Conservation (phyloP, 768 basidiomycete species). For the Mycena polygramma region DNA sequence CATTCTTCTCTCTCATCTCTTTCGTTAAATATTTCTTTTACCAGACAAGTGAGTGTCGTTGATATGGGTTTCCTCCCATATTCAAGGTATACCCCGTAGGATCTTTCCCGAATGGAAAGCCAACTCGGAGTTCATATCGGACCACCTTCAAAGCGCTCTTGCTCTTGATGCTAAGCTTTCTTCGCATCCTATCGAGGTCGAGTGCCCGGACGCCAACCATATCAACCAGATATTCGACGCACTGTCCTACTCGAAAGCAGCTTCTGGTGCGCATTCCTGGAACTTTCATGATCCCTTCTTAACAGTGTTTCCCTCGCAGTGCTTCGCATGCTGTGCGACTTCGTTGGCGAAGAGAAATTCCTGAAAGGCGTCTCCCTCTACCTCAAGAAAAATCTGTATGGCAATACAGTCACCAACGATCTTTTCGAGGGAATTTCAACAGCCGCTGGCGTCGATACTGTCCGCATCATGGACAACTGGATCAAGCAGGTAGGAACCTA, state of each 20-base stretch:
- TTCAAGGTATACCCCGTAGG: conserved; percentile 48
- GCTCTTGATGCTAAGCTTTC: conserved; percentile 86
- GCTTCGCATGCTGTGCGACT: conserved; percentile 92
- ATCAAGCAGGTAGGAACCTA: conserved; percentile 71
- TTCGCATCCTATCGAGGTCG: conserved; percentile 94
- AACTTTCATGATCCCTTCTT: neutral
- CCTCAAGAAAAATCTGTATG: conserved; percentile 89
- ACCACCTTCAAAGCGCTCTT: conserved; percentile 82
- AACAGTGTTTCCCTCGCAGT: conserved; percentile 55
- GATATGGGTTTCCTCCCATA: neutral
- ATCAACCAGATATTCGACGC: conserved; percentile 95
- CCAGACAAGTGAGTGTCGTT: conserved; percentile 64
- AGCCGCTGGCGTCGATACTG: conserved; percentile 80
- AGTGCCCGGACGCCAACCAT: conserved; percentile 87
- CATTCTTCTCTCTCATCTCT: neutral
- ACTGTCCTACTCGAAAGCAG: conserved; percentile 89
- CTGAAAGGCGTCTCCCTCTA: conserved; percentile 91
- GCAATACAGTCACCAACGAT: conserved; percentile 87
- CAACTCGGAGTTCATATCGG: conserved; percentile 84
- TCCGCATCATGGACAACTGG: conserved; percentile 92
- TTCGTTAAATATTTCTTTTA: conserved; percentile 17
- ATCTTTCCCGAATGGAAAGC: conserved; percentile 91
- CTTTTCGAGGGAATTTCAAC: conserved; percentile 89
- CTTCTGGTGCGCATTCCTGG: conserved; percentile 65
- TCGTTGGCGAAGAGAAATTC: conserved; percentile 92